These are phyloP conservation scores for Phytopythium sindhum DNA, from an alignment of 352 stramenopile species.

Conservation along the genomic window DNA sequence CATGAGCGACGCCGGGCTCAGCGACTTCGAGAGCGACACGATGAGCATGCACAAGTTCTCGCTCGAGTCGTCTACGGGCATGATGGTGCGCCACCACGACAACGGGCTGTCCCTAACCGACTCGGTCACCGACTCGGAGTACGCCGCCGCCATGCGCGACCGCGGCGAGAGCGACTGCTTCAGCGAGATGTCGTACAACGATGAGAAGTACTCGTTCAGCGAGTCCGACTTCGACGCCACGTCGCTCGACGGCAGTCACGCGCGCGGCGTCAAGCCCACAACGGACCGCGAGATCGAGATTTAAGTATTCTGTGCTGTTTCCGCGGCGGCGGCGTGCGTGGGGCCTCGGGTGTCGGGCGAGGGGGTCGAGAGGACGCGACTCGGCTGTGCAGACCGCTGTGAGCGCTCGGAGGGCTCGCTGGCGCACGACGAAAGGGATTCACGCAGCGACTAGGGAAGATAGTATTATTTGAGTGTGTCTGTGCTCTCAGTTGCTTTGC, in stretches of 20 bases:
- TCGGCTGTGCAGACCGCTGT: too few relatives aligned
- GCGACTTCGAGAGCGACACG: slow-evolving; percentile 53
- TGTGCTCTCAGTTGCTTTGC: not conserved
- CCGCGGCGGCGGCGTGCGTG: not conserved
- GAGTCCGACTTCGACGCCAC: slow-evolving; percentile 38
- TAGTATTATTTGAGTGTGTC: slow-evolving; percentile 5
- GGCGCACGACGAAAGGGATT: too few relatives aligned
- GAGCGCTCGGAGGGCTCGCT: too few relatives aligned
- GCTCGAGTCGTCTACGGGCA: slow-evolving; percentile 38
- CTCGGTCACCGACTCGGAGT: slow-evolving; percentile 73
- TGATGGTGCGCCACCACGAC: slow-evolving; percentile 15
- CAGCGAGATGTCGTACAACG: slow-evolving; percentile 82
- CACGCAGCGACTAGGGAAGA: not conserved
- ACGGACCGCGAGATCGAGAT: slow-evolving; percentile 66
- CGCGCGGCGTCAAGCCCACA: slow-evolving; percentile 20
- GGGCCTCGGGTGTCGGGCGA: not conserved
- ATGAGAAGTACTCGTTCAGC: slow-evolving; percentile 77
- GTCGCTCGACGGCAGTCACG: slow-evolving; percentile 31
- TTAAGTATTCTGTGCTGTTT: slow-evolving; percentile 18
- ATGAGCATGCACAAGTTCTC: slow-evolving; percentile 52
- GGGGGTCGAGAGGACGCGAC: not conserved
- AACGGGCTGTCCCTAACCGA: slow-evolving; percentile 33
- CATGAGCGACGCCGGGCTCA: slow-evolving; percentile 42
- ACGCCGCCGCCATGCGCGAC: slow-evolving; percentile 43
- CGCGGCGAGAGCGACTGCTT: slow-evolving; percentile 64